phyloP scores from a whole-genome alignment of 2,329 filamentous ascomycete genomes.

The Aureobasidium sp. region DNA sequence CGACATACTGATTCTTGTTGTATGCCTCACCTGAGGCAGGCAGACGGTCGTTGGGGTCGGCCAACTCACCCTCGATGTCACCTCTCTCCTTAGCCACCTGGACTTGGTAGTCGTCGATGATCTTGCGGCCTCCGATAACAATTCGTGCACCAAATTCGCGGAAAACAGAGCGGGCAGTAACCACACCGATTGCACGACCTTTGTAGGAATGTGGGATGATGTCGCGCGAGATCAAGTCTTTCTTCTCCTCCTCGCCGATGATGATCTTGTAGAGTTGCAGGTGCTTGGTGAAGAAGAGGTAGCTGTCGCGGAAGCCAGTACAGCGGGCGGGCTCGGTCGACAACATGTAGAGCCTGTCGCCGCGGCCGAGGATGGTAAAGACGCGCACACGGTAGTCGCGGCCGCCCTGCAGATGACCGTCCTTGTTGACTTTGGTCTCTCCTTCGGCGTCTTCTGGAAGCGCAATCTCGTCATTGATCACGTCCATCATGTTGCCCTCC shows the following conservation, averaged over 20 bases:
- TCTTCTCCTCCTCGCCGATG: constrained; percentile 93
- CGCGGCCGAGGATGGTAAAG: constrained; percentile 80
- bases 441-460: constrained; percentile 81
- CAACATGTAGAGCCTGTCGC: constrained; percentile 88
- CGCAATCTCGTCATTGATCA: constrained; percentile 84
- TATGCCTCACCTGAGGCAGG: constrained; percentile 74
- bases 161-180: constrained; percentile 93
- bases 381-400: constrained; percentile 93
- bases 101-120: constrained; percentile 86
- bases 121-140: constrained; percentile 77
- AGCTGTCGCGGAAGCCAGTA: constrained; percentile 94
- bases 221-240: constrained; percentile 87
- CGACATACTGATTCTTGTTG: constrained; percentile 98
- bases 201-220: constrained; percentile 99
- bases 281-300: constrained; percentile 98
- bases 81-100: constrained; percentile 66
- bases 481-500: constrained; percentile 84
- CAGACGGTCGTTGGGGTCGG: constrained; percentile 78
- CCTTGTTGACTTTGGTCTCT: constrained; percentile 86
- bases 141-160: constrained; percentile 93
- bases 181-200: constrained; percentile 90
- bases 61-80: constrained; percentile 77
- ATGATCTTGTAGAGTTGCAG: constrained; percentile 96
- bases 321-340: constrained; percentile 95
- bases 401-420: constrained; percentile 71